phyloP scores from a whole-genome alignment of 75 land plant genomes.

The Sequoiadendron giganteum region DNA sequence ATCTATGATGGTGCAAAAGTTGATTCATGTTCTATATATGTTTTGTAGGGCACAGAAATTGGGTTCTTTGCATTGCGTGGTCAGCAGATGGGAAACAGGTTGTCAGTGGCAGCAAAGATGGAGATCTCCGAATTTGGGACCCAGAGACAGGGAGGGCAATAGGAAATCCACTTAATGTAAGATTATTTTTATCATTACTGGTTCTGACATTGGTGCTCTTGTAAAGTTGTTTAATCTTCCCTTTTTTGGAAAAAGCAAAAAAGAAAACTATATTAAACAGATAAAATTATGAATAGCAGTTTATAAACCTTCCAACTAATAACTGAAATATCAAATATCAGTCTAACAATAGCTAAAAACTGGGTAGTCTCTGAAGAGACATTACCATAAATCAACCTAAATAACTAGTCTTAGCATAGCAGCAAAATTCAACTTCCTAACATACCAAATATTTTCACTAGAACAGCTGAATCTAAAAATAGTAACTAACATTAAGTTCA shows the following conservation, averaged over 20 bases:
- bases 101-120: conserved; percentile 94
- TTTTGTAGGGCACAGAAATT: conserved; percentile 84
- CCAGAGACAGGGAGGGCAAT: conserved; percentile 79
- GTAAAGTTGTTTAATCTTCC: neutral
- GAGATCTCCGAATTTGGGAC: conserved; percentile 84
- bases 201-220: neutral
- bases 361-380: neutral
- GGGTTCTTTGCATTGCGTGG: conserved; percentile 99
- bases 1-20: neutral
- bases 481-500: neutral
- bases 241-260: neutral
- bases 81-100: conserved; percentile 94
- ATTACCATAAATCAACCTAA: neutral
- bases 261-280: neutral
- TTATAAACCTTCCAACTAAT: neutral
- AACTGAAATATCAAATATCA: neutral
- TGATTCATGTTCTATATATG: neutral
- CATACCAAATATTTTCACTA: neutral
- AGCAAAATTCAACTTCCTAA: neutral
- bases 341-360: neutral
- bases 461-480: neutral
- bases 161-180: conserved; percentile 78
- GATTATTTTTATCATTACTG: conserved; percentile 8
- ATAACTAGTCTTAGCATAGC: neutral
- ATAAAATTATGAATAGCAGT: neutral